A percentile compares a stretch with the other conserved stretches of the same genome.
phyloP scores from a whole-genome alignment of 1,284 basidiomycete species.

The Vanrija pseudolonga region DNA sequence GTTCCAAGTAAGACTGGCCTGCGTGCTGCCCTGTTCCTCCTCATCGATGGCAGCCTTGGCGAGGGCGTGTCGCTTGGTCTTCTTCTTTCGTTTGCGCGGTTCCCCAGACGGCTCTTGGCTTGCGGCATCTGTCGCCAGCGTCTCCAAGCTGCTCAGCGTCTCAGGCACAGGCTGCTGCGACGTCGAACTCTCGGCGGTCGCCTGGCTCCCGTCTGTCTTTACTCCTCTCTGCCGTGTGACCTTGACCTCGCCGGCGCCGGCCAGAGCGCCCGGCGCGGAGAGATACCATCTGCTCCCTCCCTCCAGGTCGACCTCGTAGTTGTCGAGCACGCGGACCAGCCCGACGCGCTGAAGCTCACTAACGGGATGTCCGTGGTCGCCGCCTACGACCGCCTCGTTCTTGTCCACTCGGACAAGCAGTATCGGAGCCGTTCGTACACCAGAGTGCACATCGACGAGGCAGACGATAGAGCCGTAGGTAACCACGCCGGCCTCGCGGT shows the following conservation, averaged over 20 bases:
- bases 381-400: constrained; percentile 64
- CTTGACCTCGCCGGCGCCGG: constrained; percentile 35
- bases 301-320: constrained; percentile 14
- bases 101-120: background rate
- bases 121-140: background rate
- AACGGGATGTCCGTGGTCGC: constrained; percentile 63
- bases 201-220: constrained; percentile 1
- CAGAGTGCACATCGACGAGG: constrained; percentile 76
- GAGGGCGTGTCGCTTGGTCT: constrained; percentile 36
- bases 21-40: constrained; percentile 29
- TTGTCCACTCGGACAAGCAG: constrained; percentile 91
- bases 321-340: constrained; percentile 62
- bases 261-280: constrained; percentile 37
- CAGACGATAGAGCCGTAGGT: constrained; percentile 88
- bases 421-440: constrained; percentile 78
- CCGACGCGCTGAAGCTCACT: constrained; percentile 97
- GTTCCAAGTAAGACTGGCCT: constrained; percentile 28
- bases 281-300: constrained; percentile 33
- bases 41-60: constrained; percentile 35
- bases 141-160: constrained; percentile 6
- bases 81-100: constrained; percentile 14
- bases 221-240: background rate
- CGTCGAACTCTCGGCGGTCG: background rate
- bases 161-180: background rate
- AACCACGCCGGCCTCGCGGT: constrained; percentile 52